Conservation (phyloP, 2,329 filamentous ascomycete genomes). For the Talaromyces sp. region DNA sequence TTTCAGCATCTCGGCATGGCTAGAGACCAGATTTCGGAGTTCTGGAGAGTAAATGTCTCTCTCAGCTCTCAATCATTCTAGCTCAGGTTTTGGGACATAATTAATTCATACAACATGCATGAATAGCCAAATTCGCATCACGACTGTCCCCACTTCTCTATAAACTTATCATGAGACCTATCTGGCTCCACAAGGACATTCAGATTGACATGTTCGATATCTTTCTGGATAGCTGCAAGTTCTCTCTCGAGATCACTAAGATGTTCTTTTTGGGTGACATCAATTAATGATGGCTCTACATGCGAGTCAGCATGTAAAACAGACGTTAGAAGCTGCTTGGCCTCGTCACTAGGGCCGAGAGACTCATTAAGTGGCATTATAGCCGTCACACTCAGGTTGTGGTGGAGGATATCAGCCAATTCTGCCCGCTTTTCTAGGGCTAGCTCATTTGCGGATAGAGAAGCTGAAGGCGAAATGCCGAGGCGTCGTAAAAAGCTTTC, state of each 20-base stretch:
- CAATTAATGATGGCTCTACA: slow-evolving; percentile 26
- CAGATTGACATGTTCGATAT: slow-evolving; percentile 33
- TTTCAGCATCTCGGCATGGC: not conserved
- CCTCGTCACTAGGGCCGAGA: slow-evolving; percentile 30
- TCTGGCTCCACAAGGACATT: slow-evolving; percentile 28
- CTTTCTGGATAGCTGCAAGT: slow-evolving; percentile 31
- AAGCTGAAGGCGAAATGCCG: slow-evolving; percentile 25
- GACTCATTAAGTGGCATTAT: slow-evolving; percentile 31
- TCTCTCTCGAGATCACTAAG: slow-evolving; percentile 31
- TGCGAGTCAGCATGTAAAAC: slow-evolving; percentile 26
- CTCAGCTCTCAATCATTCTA: not conserved
- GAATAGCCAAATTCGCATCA: not conserved
- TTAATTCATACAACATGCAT: not conserved
- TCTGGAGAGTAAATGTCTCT: not conserved
- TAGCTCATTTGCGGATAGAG: slow-evolving; percentile 17
- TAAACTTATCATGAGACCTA: slow-evolving; percentile 4
- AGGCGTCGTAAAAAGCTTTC: slow-evolving; percentile 34
- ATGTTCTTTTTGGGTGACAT: slow-evolving; percentile 27
- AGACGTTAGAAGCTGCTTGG: slow-evolving; percentile 32
- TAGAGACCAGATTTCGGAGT: not conserved
- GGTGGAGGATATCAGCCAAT: slow-evolving; percentile 27
- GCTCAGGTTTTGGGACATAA: not conserved
- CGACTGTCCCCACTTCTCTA: not conserved
- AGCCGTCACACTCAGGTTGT: slow-evolving; percentile 27
- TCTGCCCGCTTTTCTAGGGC: slow-evolving; percentile 32